Evolutionary conservation across 2,329 filamentous ascomycete species (phyloP).

Genomic region (Colletotrichum brevisporum): DNA sequence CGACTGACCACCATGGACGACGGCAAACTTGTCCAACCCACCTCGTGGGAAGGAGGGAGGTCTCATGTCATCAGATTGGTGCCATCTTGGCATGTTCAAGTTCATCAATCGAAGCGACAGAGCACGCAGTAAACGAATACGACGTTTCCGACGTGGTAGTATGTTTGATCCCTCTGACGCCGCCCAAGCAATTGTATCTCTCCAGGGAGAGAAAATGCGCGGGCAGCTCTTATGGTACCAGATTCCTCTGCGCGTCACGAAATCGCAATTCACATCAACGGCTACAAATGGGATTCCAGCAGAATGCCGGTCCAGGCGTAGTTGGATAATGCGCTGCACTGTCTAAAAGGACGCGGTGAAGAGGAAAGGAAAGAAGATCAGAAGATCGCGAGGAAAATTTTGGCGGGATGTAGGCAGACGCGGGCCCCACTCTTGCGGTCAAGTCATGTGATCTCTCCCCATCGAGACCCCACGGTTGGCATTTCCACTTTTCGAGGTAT

Average conservation of each 20-base stretch:
- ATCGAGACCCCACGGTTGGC: background rate
- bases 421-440: conserved; percentile 17
- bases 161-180: conserved; percentile 90
- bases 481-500: no score
- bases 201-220: conserved; percentile 60
- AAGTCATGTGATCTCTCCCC: conserved; percentile 30
- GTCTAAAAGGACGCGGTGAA: conserved; percentile 84
- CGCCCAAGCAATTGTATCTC: conserved; percentile 71
- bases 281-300: conserved; percentile 68
- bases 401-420: conserved; percentile 32
- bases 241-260: conserved; percentile 62
- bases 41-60: background rate
- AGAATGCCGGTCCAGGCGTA: conserved; percentile 77
- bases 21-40: no score
- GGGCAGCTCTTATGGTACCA: conserved; percentile 82
- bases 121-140: background rate
- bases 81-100: background rate
- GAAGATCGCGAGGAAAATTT: conserved; percentile 40
- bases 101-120: background rate
- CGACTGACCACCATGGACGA: background rate
- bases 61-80: background rate
- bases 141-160: background rate
- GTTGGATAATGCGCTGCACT: conserved; percentile 82
- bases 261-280: conserved; percentile 71
- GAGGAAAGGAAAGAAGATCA: conserved; percentile 59